Percentiles rank a stretch among this genome's conserved stretches.
These are phyloP conservation scores for Pseudogymnoascus destructans DNA, from an alignment of 2,329 filamentous ascomycete genomes.

Conservation along the genomic window DNA sequence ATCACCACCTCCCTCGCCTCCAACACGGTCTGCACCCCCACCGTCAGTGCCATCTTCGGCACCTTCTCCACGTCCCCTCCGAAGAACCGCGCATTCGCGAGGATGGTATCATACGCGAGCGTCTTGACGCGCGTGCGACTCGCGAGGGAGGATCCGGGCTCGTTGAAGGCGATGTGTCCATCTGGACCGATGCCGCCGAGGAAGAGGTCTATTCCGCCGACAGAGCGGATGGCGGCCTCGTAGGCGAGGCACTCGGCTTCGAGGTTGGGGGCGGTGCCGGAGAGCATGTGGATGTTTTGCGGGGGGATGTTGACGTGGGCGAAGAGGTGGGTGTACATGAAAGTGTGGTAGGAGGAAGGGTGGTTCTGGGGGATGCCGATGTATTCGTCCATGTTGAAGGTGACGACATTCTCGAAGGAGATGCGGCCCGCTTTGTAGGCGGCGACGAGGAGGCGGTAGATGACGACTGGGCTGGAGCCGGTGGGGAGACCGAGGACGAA, in stretches of 20 bases:
- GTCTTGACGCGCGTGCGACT: constrained; percentile 78
- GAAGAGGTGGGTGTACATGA: constrained; percentile 92
- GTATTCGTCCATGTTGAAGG: constrained; percentile 81
- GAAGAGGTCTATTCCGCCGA: constrained; percentile 51
- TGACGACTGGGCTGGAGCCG: constrained; percentile 63
- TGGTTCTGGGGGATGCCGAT: constrained; percentile 74
- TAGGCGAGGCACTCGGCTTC: constrained; percentile 67
- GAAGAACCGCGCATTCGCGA: constrained; percentile 79
- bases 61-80: constrained; percentile 59
- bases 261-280: constrained; percentile 66
- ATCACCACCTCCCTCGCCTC: constrained; percentile 64
- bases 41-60: constrained; percentile 70
- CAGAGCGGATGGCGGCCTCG: constrained; percentile 61
- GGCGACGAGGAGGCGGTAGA: constrained; percentile 65
- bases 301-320: constrained; percentile 70
- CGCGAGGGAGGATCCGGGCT: constrained; percentile 66
- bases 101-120: constrained; percentile 72
- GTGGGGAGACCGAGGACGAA: constrained; percentile 78
- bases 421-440: constrained; percentile 58
- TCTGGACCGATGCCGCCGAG: constrained; percentile 75
- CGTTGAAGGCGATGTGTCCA: constrained; percentile 84
- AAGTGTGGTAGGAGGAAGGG: constrained; percentile 76
- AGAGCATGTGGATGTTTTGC: constrained; percentile 70
- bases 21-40: constrained; percentile 72
- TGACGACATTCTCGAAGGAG: constrained; percentile 78